phyloP scores from a whole-genome alignment of 768 basidiomycete species.

The Holtermanniella nyarrowii region DNA sequence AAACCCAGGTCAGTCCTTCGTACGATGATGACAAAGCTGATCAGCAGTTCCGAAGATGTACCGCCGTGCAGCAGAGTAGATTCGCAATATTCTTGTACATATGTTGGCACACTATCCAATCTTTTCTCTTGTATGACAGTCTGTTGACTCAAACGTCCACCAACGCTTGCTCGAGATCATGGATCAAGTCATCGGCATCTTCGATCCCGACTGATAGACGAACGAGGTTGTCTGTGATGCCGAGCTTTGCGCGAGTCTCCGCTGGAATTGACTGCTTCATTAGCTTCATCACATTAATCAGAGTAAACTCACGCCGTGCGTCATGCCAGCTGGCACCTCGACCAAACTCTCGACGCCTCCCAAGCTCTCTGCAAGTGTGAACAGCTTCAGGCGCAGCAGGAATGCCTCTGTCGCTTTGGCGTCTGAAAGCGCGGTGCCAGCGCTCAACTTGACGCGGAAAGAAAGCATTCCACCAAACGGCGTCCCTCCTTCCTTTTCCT shows the following conservation, averaged over 20 bases:
- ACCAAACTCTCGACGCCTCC: conserved; percentile 89
- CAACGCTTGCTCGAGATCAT: conserved; percentile 60
- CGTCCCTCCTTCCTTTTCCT: conserved; percentile 48
- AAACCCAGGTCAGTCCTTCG: neutral
- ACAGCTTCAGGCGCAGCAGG: conserved; percentile 55
- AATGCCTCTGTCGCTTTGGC: conserved; percentile 54
- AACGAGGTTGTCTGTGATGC: conserved; percentile 46
- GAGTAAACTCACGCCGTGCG: conserved; percentile 51
- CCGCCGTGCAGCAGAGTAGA: no score
- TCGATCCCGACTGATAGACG: conserved; percentile 81
- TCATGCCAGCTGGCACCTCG: conserved; percentile 81
- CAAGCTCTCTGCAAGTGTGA: conserved; percentile 74
- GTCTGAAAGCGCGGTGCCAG: conserved; percentile 2
- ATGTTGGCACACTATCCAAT: neutral
- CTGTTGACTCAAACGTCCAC: conserved; percentile 21
- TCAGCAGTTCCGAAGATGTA: neutral
- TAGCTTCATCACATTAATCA: neutral
- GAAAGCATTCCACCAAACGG: conserved; percentile 87
- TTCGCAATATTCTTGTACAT: no score
- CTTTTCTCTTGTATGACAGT: conserved; percentile 31
- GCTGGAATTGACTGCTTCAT: conserved; percentile 21
- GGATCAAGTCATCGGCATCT: conserved; percentile 69
- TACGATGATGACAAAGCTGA: neutral
- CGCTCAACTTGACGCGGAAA: conserved; percentile 51
- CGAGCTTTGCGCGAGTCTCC: conserved; percentile 22